phyloP scores from a whole-genome alignment of 208 protist genomes.

The Leptomonas pyrrhocoris region DNA sequence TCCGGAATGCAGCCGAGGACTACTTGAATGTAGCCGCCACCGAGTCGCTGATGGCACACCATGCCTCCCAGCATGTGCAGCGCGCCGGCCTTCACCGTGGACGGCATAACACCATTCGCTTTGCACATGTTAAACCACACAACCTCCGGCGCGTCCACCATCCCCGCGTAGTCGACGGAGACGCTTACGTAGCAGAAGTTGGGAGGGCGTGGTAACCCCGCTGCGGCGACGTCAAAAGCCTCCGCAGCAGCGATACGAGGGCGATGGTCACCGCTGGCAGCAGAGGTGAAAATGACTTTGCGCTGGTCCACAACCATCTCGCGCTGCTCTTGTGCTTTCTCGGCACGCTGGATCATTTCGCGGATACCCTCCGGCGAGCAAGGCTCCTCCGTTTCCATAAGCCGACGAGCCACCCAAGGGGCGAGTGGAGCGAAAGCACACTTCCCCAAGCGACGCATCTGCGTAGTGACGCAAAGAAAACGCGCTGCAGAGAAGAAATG shows the following conservation, averaged over 20 bases:
- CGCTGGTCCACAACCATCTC: constrained; percentile 72
- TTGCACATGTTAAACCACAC: constrained; percentile 88
- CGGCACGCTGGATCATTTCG: constrained; percentile 57
- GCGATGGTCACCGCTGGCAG: constrained; percentile 76
- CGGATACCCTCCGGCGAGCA: constrained; percentile 54
- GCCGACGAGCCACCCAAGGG: constrained; percentile 1
- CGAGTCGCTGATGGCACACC: constrained; percentile 77
- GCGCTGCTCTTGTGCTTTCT: constrained; percentile 48
- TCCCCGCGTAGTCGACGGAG: constrained; percentile 74
- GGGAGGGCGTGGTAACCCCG: constrained; percentile 70
- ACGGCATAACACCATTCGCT: constrained; percentile 66
- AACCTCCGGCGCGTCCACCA: constrained; percentile 86
- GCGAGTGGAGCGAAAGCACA: neutral
- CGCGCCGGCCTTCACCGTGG: constrained; percentile 61
- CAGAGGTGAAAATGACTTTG: constrained; percentile 75
- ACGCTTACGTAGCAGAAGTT: constrained; percentile 89
- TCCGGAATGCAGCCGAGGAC: constrained; percentile 84
- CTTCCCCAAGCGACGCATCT: constrained; percentile 23
- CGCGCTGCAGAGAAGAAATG: constrained; percentile 1
- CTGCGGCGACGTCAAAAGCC: constrained; percentile 86
- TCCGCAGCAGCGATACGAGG: constrained; percentile 83
- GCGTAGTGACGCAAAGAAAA: neutral
- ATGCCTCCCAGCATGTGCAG: constrained; percentile 85
- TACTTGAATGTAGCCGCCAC: constrained; percentile 84
- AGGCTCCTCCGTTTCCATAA: constrained; percentile 34